Evolutionary conservation across 352 stramenopile species (phyloP), one percentile per base, ranked within the genome.

Genomic region (Globisporangium spinosum): DNA sequence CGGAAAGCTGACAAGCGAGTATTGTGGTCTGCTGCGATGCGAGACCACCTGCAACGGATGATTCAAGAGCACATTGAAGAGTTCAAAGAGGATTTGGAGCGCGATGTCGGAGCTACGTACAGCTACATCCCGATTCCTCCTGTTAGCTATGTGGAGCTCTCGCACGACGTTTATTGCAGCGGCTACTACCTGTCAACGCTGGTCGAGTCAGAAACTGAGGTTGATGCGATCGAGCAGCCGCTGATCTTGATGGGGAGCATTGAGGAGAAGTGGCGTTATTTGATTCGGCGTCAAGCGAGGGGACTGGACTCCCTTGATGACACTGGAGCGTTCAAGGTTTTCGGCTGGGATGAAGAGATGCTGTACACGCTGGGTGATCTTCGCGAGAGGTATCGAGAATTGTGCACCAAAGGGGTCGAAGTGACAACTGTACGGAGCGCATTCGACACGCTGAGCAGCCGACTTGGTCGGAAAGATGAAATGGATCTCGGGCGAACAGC

Each of bases 231-330:
- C 29, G 86, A 94, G 55, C 78, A 94, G 60, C 86, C 86, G 25
- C 75, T 92, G 49, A 77, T 89, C 34, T 38, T 93, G 43, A 93
- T 94, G 84, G 77, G 77, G 35, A 89, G 76, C 56, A 91, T 93
- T 34, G 84, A 93, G 70, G 83, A 91, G 23, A 92, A 91, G 62
- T 94, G 86, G 86, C 72, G 76, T 23, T 82, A 81, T 17, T 65
- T 93, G 23, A 68, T 70, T 55, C 74, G 79, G 12, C 79, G 79
- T 20, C 81, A 91, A 68, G 66, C 72, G 0, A 66, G 83, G 60
- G 75, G 74, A 12, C 69, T 82, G 25, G 74, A 76, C 12, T 72
- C 81, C 38, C 69, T 78, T n/a, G 72, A 91, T 54, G 71, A 87
- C 43, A 74, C 75, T 20, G 64, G 75, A 25, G 85, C 85, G 2